Base-by-base conservation (phyloP, 2,329 filamentous ascomycete species). In the Sporothrix inflata region DNA sequence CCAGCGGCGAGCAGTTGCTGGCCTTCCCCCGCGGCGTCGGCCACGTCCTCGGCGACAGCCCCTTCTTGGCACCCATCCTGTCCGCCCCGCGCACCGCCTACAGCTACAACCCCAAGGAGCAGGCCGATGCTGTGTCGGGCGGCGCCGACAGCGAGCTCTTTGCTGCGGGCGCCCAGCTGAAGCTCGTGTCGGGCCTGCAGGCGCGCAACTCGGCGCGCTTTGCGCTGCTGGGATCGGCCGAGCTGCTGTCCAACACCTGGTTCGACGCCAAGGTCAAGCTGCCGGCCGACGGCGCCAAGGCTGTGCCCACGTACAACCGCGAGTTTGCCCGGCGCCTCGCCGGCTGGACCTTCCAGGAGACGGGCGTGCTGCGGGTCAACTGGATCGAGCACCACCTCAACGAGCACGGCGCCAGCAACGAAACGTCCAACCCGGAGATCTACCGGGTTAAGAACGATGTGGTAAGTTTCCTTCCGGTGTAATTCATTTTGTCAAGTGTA, bases 401-500 rank as follows among this genome's bases (percentile, higher is more conserved):
- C 76, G 88, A 87, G 76, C 85, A 83, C 73, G 81, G 81, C 47
- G 84, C 82, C n/a, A 79, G 80, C 63, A 87, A 88, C 75, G 86
- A 87, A n/a, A n/a, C n/a, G 75, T 87, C 88, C 75, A 98, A 98
- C 84, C 94, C 95, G 11, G 88, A 84, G 71, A 94, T 98, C 76
- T 99, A 99, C 84, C 89, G 96, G 76, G 90, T 99, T 80, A 99
- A 98, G 88, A 97, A 94, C 83, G 91, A 98, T 79, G 94, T 98
- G 78, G 19, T 55, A 42, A 51, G 66, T 38, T 70, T 75, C 55
- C 63, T 61, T n/a, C n/a, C n/a, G n/a, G n/a, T n/a, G n/a, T n/a
- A n/a, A n/a, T n/a, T n/a, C n/a, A n/a, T n/a, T n/a, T n/a, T n/a
- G n/a, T n/a, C n/a, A n/a, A n/a, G n/a, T n/a, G n/a, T n/a, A n/a